These are phyloP conservation scores for Penicillium brasilianum DNA, from an alignment of 2,329 filamentous ascomycete species.

Conservation along the genomic window DNA sequence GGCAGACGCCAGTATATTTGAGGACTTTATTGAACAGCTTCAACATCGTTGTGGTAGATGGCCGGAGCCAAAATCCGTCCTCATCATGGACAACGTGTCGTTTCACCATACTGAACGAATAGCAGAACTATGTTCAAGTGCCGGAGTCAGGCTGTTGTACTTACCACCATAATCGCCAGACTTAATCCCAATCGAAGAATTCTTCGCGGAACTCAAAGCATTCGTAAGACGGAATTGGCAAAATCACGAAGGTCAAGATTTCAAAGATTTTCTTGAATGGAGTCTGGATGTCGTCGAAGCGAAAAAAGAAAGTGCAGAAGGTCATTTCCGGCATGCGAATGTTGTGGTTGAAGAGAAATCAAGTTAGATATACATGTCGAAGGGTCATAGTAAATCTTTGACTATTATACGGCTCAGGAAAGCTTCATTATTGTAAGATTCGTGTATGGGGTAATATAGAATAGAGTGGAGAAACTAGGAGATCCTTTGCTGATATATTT, in stretches of 20 bases:
- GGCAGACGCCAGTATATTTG: background rate
- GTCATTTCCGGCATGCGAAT: conserved; percentile 15
- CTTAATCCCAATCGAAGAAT: background rate
- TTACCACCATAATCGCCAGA: background rate
- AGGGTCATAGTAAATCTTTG: background rate
- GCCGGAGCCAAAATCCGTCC: conserved; percentile 1
- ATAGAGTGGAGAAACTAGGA: background rate
- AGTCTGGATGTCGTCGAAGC: conserved; percentile 12
- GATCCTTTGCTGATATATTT: background rate
- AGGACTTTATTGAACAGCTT: conserved; percentile 4
- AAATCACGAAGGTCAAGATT: conserved; percentile 9
- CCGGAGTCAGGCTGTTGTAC: background rate
- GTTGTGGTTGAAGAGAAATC: conserved; percentile 7
- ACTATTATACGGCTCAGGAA: background rate
- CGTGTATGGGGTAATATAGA: background rate
- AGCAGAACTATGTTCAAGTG: background rate
- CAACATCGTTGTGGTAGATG: background rate
- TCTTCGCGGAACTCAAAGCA: conserved; percentile 1
- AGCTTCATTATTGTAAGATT: background rate
- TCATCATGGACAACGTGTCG: background rate
- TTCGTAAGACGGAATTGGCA: conserved; percentile 8
- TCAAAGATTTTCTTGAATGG: conserved; percentile 11
- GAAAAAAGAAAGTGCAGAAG: conserved; percentile 8
- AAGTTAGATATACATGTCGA: background rate
- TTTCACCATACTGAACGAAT: conserved; percentile 6